Conservation (phyloP, 2,329 filamentous ascomycete species). For the Biscogniauxia marginata region DNA sequence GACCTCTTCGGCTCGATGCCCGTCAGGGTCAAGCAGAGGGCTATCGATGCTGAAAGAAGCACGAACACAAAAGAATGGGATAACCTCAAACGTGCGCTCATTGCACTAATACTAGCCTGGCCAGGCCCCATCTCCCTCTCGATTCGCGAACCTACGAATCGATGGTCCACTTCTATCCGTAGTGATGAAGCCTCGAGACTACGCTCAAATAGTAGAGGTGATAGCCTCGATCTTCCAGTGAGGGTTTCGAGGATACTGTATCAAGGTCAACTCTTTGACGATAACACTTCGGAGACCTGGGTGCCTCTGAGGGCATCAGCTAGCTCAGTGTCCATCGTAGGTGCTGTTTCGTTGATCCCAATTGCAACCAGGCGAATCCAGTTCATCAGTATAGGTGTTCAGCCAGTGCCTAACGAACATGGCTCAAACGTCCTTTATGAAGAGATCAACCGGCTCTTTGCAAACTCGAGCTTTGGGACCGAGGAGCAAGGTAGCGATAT, state of each 20-base stretch:
- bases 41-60: constrained; percentile 49
- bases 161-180: constrained; percentile 40
- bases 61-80: constrained; percentile 64
- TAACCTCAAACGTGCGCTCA: constrained; percentile 55
- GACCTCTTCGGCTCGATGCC: constrained; percentile 90
- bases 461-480: constrained; percentile 72
- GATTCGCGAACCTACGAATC: constrained; percentile 49
- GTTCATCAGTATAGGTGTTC: constrained; percentile 77
- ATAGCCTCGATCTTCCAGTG: constrained; percentile 14
- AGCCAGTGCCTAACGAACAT: constrained; percentile 57
- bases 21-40: constrained; percentile 81
- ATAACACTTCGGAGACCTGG: constrained; percentile 59
- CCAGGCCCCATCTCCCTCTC: constrained; percentile 53
- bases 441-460: constrained; percentile 75
- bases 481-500: constrained; percentile 46
- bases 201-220: constrained; percentile 5
- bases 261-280: constrained; percentile 64
- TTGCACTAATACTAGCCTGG: constrained; percentile 71
- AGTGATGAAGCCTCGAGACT: constrained; percentile 11
- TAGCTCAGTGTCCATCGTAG: constrained; percentile 60
- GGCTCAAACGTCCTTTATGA: constrained; percentile 69
- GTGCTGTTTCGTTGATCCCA: constrained; percentile 69
- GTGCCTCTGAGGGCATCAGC: constrained; percentile 67
- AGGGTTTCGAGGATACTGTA: constrained; percentile 54
- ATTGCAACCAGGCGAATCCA: constrained; percentile 71